Percentiles rank a stretch among this genome's conserved stretches.
Conservation (phyloP, 768 basidiomycete species). For the Peribolospora kevripleyi region DNA sequence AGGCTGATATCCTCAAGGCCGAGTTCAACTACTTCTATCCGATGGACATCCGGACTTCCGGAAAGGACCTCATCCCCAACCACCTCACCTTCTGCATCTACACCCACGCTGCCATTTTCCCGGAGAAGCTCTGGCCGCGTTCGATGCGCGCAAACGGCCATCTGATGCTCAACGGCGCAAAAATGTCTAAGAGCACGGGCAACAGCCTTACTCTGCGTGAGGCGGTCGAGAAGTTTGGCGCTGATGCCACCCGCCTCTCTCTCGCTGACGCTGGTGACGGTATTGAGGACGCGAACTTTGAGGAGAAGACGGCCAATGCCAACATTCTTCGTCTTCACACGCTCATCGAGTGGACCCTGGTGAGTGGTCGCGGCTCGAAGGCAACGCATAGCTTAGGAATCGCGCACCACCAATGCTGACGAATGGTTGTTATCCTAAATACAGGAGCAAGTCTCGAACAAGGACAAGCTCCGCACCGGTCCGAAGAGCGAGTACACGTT, state of each 20-base stretch:
- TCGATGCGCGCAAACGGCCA: conserved; percentile 92
- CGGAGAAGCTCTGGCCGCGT: conserved; percentile 65
- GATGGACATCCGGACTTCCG: conserved; percentile 90
- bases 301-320: conserved; percentile 92
- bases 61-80: conserved; percentile 88
- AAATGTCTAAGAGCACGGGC: conserved; percentile 95
- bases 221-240: conserved; percentile 79
- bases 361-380: conserved; percentile 16
- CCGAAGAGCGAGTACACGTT: conserved; percentile 33
- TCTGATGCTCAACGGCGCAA: conserved; percentile 87
- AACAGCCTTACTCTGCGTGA: conserved; percentile 81
- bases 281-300: conserved; percentile 95
- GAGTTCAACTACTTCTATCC: conserved; percentile 96
- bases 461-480: conserved; percentile 47
- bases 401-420: too few relatives aligned
- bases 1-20: conserved; percentile 60
- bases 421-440: not conserved
- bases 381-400: not conserved
- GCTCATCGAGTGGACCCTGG: conserved; percentile 73
- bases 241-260: conserved; percentile 72
- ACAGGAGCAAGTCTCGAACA: conserved; percentile 57
- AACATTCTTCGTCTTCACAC: conserved; percentile 85
- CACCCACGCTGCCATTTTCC: conserved; percentile 82
- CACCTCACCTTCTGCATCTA: conserved; percentile 84
- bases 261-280: conserved; percentile 95